Conservation (phyloP, 73 alveolate species). For the Tetrahymena malaccensis region DNA sequence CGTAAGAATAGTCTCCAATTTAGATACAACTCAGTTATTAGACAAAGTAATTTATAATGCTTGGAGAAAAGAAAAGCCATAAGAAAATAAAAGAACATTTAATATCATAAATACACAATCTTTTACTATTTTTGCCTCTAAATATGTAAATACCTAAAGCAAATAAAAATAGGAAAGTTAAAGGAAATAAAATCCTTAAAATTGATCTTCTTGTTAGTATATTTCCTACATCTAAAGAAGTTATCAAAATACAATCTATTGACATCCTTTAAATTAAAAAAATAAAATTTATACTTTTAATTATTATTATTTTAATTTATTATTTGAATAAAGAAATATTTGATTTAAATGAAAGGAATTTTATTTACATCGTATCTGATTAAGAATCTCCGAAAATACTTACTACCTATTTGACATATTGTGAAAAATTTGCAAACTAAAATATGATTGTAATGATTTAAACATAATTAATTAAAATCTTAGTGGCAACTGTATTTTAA, state of each 20-base stretch:
- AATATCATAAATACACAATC: neutral
- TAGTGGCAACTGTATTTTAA: neutral
- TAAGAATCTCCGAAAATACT: neutral
- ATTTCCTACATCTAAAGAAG: neutral
- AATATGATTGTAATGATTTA: neutral
- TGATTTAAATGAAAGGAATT: too few species aligned
- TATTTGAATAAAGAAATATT: too few species aligned
- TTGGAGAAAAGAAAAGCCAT: neutral
- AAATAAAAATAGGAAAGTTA: neutral
- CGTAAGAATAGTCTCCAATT: neutral
- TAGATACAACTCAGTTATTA: neutral
- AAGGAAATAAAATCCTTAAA: neutral
- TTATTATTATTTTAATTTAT: too few species aligned
- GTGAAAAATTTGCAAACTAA: neutral
- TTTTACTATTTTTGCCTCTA: neutral
- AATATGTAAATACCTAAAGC: neutral
- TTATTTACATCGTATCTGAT: neutral
- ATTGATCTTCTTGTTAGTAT: neutral
- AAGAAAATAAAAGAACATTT: neutral
- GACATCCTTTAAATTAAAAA: neutral
- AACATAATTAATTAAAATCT: neutral
- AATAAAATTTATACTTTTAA: too few species aligned
- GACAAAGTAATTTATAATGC: neutral
- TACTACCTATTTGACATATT: neutral
- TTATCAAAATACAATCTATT: neutral